Evolutionary conservation across 2,329 filamentous ascomycete genomes (phyloP).

Genomic region (Xylariomycetidae sp.): DNA sequence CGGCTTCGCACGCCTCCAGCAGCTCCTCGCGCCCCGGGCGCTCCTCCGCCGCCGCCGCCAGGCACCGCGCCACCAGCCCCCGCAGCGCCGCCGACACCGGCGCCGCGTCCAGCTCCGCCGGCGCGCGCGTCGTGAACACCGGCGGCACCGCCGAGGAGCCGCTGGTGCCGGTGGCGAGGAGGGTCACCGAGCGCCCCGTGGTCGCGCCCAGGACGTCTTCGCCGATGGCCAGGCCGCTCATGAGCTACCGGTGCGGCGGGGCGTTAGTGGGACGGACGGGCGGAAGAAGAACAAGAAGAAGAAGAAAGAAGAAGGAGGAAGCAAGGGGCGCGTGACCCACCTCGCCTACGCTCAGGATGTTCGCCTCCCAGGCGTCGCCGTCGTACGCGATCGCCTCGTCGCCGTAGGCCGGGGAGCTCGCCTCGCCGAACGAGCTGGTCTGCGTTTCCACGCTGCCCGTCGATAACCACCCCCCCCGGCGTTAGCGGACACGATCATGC

Average conservation of each 20-base stretch:
- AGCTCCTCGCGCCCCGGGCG: not conserved
- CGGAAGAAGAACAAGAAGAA: not conserved
- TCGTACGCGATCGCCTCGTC: not conserved
- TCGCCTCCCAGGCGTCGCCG: not conserved
- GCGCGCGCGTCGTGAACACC: not conserved
- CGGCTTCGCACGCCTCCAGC: not conserved
- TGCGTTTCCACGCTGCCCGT: too few relatives aligned
- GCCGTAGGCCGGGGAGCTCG: too few relatives aligned
- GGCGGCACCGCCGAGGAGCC: not conserved
- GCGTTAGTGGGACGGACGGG: too few relatives aligned
- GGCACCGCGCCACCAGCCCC: not conserved
- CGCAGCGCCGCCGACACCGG: not conserved
- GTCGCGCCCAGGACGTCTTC: not conserved
- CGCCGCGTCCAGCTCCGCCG: not conserved
- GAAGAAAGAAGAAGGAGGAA: too few relatives aligned
- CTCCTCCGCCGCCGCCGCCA: not conserved
- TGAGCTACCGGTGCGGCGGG: not conserved
- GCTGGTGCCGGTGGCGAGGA: too few relatives aligned
- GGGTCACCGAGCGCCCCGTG: not conserved
- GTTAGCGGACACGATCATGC: too few relatives aligned
- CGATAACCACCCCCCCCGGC: too few relatives aligned
- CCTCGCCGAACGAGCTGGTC: too few relatives aligned
- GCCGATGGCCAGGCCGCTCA: not conserved
- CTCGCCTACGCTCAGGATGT: not conserved
- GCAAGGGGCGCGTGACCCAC: too few relatives aligned